phyloP scores from a whole-genome alignment of 164 flowering plant species.

The Sedum album region DNA sequence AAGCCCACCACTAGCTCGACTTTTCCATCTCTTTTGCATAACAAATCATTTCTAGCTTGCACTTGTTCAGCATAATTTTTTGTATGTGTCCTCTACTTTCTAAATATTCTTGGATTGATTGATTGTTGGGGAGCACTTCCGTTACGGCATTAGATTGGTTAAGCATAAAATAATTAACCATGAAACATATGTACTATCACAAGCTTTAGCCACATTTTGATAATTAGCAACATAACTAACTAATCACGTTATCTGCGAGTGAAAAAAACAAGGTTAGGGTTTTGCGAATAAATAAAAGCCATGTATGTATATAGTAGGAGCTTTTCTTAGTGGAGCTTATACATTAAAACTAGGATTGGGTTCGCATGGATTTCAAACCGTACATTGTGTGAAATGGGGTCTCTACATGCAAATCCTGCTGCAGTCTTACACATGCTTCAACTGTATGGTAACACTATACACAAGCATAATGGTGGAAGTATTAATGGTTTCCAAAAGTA shows the following conservation, averaged over 20 bases:
- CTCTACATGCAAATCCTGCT: neutral
- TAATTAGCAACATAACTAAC: too few relatives aligned
- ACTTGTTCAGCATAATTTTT: neutral
- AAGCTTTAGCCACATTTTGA: too few relatives aligned
- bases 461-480: too few relatives aligned
- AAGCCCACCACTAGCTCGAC: neutral
- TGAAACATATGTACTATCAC: too few relatives aligned
- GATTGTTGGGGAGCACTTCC: neutral
- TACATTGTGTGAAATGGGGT: neutral
- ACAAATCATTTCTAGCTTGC: neutral
- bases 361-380: neutral
- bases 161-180: too few relatives aligned
- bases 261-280: too few relatives aligned
- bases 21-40: neutral
- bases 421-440: neutral
- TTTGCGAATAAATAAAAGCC: too few relatives aligned
- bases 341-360: neutral
- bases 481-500: too few relatives aligned
- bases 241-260: too few relatives aligned
- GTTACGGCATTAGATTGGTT: neutral
- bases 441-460: neutral
- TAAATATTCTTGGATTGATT: neutral
- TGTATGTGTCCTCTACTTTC: neutral
- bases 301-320: too few relatives aligned
- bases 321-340: too few relatives aligned